Percentiles rank a stretch among this genome's conserved stretches.
These are phyloP conservation scores for Phytophthora vignae DNA, from an alignment of 352 stramenopile genomes.

Conservation along the genomic window DNA sequence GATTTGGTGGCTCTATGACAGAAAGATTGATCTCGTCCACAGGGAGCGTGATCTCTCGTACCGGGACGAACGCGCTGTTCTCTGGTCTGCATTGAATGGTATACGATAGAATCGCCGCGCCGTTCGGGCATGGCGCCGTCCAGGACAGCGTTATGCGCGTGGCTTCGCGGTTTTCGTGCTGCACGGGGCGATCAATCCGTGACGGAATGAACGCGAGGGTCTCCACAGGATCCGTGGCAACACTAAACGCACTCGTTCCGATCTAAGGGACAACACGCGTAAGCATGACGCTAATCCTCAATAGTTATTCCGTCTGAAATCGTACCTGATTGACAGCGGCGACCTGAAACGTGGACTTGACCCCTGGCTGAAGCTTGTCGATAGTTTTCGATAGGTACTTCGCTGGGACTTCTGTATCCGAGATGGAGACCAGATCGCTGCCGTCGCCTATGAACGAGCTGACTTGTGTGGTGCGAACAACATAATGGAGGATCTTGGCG, in stretches of 20 bases:
- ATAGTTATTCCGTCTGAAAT: not conserved
- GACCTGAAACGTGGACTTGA: constrained; percentile 59
- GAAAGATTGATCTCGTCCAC: constrained; percentile 35
- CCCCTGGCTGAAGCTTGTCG: constrained; percentile 59
- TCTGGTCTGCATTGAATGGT: constrained; percentile 69
- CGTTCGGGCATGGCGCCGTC: constrained; percentile 63
- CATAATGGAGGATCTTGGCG: constrained; percentile 58
- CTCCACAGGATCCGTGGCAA: constrained; percentile 46
- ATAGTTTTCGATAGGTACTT: constrained; percentile 56
- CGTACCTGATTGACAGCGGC: constrained; percentile 64
- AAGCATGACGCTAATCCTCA: not conserved
- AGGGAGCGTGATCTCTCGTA: constrained; percentile 42
- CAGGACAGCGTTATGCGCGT: constrained; percentile 59
- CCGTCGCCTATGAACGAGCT: constrained; percentile 40
- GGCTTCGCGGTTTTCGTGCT: constrained; percentile 43
- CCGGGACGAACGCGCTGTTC: constrained; percentile 48
- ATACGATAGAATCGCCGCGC: constrained; percentile 57
- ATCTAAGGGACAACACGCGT: constrained; percentile 40
- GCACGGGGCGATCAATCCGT: constrained; percentile 49
- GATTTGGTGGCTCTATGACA: not conserved
- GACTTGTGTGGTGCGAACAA: constrained; percentile 53
- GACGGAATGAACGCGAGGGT: constrained; percentile 74
- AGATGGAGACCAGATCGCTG: constrained; percentile 35
- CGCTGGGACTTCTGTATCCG: constrained; percentile 43
- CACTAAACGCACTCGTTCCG: constrained; percentile 57